These are phyloP conservation scores for Acidiella bohemica DNA, from an alignment of 495 filamentous ascomycete genomes.

Conservation along the genomic window DNA sequence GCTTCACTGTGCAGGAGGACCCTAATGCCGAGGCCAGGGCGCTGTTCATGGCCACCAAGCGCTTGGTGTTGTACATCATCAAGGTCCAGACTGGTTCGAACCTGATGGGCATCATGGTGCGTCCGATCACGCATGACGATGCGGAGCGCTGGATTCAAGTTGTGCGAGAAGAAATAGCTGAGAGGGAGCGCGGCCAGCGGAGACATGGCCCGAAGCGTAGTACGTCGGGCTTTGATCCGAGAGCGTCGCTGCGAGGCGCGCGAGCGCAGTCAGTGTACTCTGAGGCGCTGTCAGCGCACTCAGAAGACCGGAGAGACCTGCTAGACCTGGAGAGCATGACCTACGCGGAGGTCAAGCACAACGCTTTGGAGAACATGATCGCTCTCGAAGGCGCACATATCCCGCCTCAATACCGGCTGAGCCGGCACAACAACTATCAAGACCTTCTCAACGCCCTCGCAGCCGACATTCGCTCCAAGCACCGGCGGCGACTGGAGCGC, in stretches of 20 bases:
- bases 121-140: constrained; percentile 73
- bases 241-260: constrained; percentile 44
- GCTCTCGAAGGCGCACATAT: constrained; percentile 48
- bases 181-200: constrained; percentile 20
- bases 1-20: constrained; percentile 36
- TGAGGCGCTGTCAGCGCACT: constrained; percentile 43
- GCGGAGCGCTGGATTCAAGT: constrained; percentile 76
- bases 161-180: constrained; percentile 67
- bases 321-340: constrained; percentile 80
- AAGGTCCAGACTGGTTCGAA: constrained; percentile 85
- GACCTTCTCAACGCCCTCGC: constrained; percentile 94
- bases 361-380: constrained; percentile 87
- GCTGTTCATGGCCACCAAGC: constrained; percentile 94
- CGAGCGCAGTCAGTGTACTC: constrained; percentile 41
- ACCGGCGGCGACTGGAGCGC: constrained; percentile 77
- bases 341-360: constrained; percentile 85
- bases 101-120: constrained; percentile 88
- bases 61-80: constrained; percentile 95
- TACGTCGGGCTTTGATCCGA: constrained; percentile 12
- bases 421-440: constrained; percentile 86
- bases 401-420: constrained; percentile 54
- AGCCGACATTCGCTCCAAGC: constrained; percentile 92
- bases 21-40: constrained; percentile 84
- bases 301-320: constrained; percentile 45
- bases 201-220: constrained; percentile 28